These are phyloP conservation scores for Eutrema yunnanense DNA, from an alignment of 345 rosid species.

Conservation along the genomic window DNA sequence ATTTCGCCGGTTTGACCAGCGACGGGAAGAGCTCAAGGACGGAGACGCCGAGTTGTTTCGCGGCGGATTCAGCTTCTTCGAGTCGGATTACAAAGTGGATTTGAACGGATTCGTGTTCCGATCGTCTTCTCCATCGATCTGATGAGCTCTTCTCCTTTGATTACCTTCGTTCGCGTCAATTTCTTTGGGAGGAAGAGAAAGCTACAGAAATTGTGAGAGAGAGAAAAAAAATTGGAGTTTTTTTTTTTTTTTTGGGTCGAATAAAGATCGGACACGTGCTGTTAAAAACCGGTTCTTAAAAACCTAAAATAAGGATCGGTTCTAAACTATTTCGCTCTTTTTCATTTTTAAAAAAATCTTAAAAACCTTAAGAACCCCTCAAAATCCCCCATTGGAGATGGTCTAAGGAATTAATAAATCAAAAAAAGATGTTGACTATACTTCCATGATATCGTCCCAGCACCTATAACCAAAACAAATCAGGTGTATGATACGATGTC, in stretches of 20 bases:
- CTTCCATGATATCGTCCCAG: not conserved
- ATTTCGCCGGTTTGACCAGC: conserved; percentile 54
- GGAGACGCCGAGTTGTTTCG: conserved; percentile 44
- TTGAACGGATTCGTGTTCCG: not conserved
- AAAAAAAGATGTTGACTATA: not conserved
- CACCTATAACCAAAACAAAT: not conserved
- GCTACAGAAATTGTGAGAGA: not conserved
- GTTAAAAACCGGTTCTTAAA: no score
- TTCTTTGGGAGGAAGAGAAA: not conserved
- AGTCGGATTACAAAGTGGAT: conserved; percentile 52
- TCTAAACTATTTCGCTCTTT: no score
- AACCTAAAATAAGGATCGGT: no score
- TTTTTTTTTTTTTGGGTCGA: no score
- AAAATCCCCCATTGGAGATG: no score
- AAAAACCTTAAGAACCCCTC: no score
- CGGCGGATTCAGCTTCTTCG: conserved; percentile 63
- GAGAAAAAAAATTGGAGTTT: not conserved
- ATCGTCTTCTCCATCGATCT: not conserved
- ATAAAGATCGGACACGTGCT: no score
- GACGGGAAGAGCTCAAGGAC: conserved; percentile 58
- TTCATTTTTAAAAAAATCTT: no score
- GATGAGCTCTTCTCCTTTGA: not conserved
- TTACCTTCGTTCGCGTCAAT: not conserved
- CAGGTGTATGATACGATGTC: not conserved
- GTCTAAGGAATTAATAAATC: not conserved